These are phyloP conservation scores for Podaxis sp. DNA, from an alignment of 768 basidiomycete species.

Conservation along the genomic window DNA sequence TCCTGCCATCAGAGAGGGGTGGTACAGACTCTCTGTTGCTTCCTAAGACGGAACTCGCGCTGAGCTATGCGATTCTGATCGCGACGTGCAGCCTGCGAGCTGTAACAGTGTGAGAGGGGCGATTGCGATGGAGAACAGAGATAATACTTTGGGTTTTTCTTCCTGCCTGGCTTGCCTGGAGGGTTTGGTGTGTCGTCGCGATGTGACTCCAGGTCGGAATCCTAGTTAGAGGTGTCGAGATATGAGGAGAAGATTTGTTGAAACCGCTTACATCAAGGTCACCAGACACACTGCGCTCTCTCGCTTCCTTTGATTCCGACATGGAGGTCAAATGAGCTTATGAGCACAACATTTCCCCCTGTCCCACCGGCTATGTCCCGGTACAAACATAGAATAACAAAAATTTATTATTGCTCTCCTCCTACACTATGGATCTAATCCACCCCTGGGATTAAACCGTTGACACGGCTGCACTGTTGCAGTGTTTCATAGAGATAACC, in stretches of 20 bases:
- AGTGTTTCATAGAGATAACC: conserved; percentile 12
- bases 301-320: conserved; percentile 41
- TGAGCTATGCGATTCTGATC: conserved; percentile 93
- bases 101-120: conserved; percentile 25
- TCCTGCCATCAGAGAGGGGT: not conserved
- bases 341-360: conserved; percentile 23
- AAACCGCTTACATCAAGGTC: conserved; percentile 46
- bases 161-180: conserved; percentile 69
- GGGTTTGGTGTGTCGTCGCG: conserved; percentile 30
- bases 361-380: not conserved
- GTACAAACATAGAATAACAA: conserved; percentile 18
- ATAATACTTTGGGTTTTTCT: conserved; percentile 85
- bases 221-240: conserved; percentile 27
- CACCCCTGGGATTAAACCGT: no score
- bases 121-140: conserved; percentile 7
- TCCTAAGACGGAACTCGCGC: conserved; percentile 86
- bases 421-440: no score
- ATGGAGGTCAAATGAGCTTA: conserved; percentile 47
- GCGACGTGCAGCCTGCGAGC: conserved; percentile 83
- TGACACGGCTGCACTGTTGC: not conserved
- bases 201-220: conserved; percentile 66
- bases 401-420: not conserved
- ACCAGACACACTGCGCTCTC: conserved; percentile 63
- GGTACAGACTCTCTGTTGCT: conserved; percentile 72
- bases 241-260: not conserved